phyloP scores from a whole-genome alignment of 495 filamentous ascomycete species.

The Aspergillus indologenus region DNA sequence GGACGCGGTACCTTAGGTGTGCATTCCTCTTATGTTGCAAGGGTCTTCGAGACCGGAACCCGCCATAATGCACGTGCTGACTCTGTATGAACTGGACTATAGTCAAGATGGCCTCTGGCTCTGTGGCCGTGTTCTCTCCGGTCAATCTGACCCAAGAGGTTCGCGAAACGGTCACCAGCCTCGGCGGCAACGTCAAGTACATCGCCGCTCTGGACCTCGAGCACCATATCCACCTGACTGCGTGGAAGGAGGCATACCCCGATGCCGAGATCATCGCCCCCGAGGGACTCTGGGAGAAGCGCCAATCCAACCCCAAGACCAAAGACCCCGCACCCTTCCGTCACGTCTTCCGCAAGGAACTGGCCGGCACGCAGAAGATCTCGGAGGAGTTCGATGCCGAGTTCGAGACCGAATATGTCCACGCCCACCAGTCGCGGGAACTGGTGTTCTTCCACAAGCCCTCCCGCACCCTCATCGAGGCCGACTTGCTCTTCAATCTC shows the following conservation, averaged over 20 bases:
- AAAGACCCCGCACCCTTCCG: slow-evolving; percentile 63
- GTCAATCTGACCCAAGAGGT: slow-evolving; percentile 76
- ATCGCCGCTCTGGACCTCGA: slow-evolving; percentile 83
- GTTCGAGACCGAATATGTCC: slow-evolving; percentile 82
- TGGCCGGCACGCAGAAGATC: slow-evolving; percentile 52
- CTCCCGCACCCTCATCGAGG: slow-evolving; percentile 78
- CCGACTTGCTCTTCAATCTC: slow-evolving; percentile 88
- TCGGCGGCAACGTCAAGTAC: slow-evolving; percentile 75
- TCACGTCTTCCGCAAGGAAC: slow-evolving; percentile 59
- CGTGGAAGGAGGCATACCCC: slow-evolving; percentile 79
- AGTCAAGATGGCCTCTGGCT: slow-evolving; percentile 74
- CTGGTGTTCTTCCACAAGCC: slow-evolving; percentile 83
- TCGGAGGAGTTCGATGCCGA: slow-evolving; percentile 78
- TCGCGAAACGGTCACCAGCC: slow-evolving; percentile 58
- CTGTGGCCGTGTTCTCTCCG: slow-evolving; percentile 89
- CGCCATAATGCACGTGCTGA: slow-evolving; percentile 5
- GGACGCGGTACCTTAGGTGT: slow-evolving; percentile 82
- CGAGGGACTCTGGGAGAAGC: slow-evolving; percentile 84
- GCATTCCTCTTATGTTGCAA: slow-evolving; percentile 12
- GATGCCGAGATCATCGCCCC: slow-evolving; percentile 76
- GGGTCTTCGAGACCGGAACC: too few relatives aligned
- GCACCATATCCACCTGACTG: slow-evolving; percentile 85
- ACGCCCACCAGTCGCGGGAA: slow-evolving; percentile 79
- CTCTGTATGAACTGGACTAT: slow-evolving; percentile 18
- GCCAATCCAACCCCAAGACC: slow-evolving; percentile 61